Base-by-base conservation (phyloP, 192 early-diverging fungal genomes). In the Dissophora globulifera region DNA sequence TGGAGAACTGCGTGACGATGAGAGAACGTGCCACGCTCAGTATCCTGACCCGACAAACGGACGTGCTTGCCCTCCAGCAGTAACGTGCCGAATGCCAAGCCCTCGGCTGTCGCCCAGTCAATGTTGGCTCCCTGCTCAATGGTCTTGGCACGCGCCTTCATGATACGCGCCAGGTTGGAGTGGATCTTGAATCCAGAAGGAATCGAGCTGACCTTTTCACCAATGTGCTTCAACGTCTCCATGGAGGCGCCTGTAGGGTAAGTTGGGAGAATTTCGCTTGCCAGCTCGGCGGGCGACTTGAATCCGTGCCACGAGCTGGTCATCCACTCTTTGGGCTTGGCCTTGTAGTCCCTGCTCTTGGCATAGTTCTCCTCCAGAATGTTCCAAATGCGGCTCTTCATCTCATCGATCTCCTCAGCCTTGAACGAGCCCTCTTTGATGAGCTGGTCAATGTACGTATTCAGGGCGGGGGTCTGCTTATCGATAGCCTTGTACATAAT, bases 21-120 rank as follows among this genome's bases (percentile, higher is more conserved):
- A 51, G 97, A 99, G 84, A 99, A 99, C 22, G 97, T 99, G 54
- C 97, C 97, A 81, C 97, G 93, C 85, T 99, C 97, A 56, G 94
- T 92, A 88, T 99, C 97, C 85, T 99, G 97, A 47, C 97, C 97
- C 58, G 92, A 91, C 33, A 99, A 83, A 61, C 95, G 91, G 59
- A 96, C 89, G 71, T 97, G 95, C 78, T 93, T 93, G 64, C 94
- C 93, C 78, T 98, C 96, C 15, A 91, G 71, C 55, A 99, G 86
- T 50, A 99, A 89, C 10, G 92, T 84, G 35, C 96, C 97, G 78
- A 94, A 97, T 4, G 97, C 94, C 76, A 99, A 87, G 35, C 91
- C 82, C 84, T 99, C 97, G 43, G 93, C 97, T 7, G 96, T 94
- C 17, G 96, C 89, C 96, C 95, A 97, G 81, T 99, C 97, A 63